These are phyloP conservation scores for Tetrapisispora phaffii DNA, from an alignment of 805 yeast species.

Conservation along the genomic window DNA sequence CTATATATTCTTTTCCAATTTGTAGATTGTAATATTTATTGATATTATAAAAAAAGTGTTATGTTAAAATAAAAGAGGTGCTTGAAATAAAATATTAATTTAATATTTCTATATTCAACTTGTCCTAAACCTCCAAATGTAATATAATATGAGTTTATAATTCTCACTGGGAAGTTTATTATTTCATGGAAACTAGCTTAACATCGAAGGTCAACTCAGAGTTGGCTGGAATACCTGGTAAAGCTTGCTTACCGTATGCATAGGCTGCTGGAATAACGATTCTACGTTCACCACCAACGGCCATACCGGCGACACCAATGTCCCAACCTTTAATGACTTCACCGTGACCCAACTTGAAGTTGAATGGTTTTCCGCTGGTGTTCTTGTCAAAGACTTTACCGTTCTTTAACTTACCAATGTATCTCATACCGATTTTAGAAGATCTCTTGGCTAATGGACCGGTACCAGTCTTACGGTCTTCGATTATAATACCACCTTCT, in stretches of 20 bases:
- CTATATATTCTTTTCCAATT: too few relatives aligned
- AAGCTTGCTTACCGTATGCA: conserved; percentile 90
- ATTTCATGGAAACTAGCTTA: conserved; percentile 83
- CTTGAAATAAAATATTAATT: too few relatives aligned
- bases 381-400: conserved; percentile 96
- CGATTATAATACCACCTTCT: conserved; percentile 87
- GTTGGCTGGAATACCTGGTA: conserved; percentile 98
- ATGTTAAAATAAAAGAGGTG: too few relatives aligned
- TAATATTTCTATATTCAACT: not conserved
- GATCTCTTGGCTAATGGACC: conserved; percentile 86
- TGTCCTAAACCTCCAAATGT: not conserved
- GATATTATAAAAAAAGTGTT: too few relatives aligned
- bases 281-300: conserved; percentile 98
- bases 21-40: too few relatives aligned
- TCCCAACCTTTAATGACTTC: conserved; percentile 99
- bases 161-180: conserved; percentile 15
- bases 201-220: conserved; percentile 94
- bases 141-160: not conserved
- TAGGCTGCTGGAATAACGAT: conserved; percentile 89
- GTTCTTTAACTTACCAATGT: conserved; percentile 93
- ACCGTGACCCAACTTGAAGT: conserved; percentile 86
- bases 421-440: conserved; percentile 88
- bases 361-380: conserved; percentile 93
- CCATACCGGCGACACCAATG: conserved; percentile 96
- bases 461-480: conserved; percentile 82